Conservation (phyloP, 2,329 filamentous ascomycete genomes). For the Trichophaea hybrida region DNA sequence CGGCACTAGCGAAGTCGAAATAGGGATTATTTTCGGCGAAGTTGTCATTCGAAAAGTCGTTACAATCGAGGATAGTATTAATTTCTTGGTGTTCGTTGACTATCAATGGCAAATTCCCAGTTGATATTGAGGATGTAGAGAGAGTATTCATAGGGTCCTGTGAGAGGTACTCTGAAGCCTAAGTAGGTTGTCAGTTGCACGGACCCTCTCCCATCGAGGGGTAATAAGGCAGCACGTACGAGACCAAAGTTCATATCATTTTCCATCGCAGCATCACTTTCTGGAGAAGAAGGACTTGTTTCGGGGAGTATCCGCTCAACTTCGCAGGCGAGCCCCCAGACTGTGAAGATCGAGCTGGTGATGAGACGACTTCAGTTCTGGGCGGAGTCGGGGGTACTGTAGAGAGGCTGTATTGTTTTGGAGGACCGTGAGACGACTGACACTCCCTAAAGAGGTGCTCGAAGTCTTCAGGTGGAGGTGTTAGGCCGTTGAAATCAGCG, state of each 20-base stretch:
- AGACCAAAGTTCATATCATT: not conserved
- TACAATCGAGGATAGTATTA: not conserved
- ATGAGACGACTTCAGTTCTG: conserved; percentile 1
- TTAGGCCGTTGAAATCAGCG: conserved; percentile 1
- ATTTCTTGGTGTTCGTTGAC: not conserved
- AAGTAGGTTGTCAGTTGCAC: not conserved
- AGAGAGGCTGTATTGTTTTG: not conserved
- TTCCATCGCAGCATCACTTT: conserved; percentile 1
- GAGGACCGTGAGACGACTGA: not conserved
- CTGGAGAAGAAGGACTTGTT: not conserved
- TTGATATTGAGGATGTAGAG: not conserved
- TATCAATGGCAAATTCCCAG: not conserved
- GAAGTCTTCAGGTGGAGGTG: conserved; percentile 6
- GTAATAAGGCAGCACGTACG: not conserved
- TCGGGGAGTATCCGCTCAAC: not conserved
- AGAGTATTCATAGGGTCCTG: not conserved
- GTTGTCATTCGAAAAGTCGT: not conserved
- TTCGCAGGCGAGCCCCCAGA: not conserved
- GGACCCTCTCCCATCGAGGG: not conserved
- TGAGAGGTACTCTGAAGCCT: not conserved
- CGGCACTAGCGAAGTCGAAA: conserved; percentile 23
- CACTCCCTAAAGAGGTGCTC: not conserved
- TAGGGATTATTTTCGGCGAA: not conserved
- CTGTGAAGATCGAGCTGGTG: conserved; percentile 1
- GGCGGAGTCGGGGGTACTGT: conserved; percentile 4